Evolutionary conservation across 2,329 filamentous ascomycete species (phyloP).

Genomic region (Helotiales sp.): DNA sequence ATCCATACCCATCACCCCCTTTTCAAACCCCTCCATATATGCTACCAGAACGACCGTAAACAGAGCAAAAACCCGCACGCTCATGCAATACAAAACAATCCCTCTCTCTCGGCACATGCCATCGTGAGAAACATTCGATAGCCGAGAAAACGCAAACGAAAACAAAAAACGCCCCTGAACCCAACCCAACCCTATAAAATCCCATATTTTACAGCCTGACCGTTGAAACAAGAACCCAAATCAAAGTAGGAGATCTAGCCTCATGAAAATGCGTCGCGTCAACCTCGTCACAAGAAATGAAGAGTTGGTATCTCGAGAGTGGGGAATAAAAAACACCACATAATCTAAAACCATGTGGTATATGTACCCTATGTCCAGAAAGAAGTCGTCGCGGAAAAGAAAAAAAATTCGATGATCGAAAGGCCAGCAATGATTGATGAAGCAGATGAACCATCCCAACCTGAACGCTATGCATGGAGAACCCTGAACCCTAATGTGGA

Average conservation of each 20-base stretch:
- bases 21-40: neutral
- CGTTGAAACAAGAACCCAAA: neutral
- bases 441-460: constrained; percentile 21
- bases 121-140: neutral
- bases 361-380: neutral
- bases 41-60: neutral
- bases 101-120: neutral
- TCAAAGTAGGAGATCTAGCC: constrained; percentile 7
- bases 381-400: constrained; percentile 2
- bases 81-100: constrained; percentile 8
- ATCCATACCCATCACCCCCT: neutral
- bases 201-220: constrained; percentile 15
- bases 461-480: constrained; percentile 28
- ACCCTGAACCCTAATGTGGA: constrained; percentile 4
- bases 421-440: constrained; percentile 8
- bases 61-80: constrained; percentile 5
- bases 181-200: neutral
- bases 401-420: constrained; percentile 3
- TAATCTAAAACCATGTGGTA: neutral
- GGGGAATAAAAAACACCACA: neutral
- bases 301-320: neutral
- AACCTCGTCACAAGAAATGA: constrained; percentile 6
- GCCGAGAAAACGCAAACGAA: neutral
- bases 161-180: neutral
- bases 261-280: constrained; percentile 10